Evolutionary conservation across 2,329 filamentous ascomycete species (phyloP).

Genomic region (Hyphodiscus sp.): DNA sequence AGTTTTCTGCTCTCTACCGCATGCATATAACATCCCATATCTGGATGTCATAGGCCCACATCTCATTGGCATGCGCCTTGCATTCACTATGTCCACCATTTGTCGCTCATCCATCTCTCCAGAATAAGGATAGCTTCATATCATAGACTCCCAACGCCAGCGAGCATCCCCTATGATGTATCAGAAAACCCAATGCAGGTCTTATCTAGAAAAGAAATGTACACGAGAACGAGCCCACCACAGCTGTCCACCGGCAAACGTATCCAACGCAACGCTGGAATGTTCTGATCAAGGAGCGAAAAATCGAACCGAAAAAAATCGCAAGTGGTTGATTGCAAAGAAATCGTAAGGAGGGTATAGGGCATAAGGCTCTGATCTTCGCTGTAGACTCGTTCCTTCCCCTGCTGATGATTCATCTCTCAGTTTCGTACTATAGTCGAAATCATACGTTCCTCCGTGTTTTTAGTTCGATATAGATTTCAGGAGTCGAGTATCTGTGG

Average conservation of each 20-base stretch:
- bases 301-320: not conserved
- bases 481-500: no score
- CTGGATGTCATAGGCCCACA: not conserved
- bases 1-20: not conserved
- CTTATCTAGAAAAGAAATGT: not conserved
- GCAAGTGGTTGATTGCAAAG: not conserved
- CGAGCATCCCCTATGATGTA: not conserved
- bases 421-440: not conserved
- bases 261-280: not conserved
- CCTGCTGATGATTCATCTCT: constrained; percentile 2
- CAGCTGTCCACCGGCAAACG: not conserved
- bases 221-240: not conserved
- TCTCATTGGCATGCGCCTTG: not conserved
- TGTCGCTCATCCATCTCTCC: not conserved
- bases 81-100: not conserved
- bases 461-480: no score
- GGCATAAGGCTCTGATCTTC: not conserved
- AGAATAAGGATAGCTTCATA: not conserved
- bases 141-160: not conserved
- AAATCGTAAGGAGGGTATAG: not conserved
- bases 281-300: not conserved
- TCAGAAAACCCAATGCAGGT: not conserved
- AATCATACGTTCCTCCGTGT: no score
- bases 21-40: not conserved
- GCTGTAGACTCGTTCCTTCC: not conserved